A percentile compares a stretch with the other conserved stretches of the same genome.
These are phyloP conservation scores for Colletotrichum spaethianum DNA, from an alignment of 2,329 filamentous ascomycete species.

Conservation along the genomic window DNA sequence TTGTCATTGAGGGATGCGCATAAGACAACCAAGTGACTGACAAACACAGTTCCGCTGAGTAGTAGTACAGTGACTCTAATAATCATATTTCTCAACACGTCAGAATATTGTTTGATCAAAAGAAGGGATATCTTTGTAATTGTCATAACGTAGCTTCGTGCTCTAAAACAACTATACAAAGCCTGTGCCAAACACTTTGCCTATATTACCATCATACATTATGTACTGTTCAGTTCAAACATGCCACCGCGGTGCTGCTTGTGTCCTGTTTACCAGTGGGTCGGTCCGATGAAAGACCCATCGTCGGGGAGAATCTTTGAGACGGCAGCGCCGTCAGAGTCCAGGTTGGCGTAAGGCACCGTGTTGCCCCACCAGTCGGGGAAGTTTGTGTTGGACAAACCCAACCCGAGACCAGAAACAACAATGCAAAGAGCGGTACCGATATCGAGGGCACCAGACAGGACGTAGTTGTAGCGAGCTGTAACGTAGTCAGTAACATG, in stretches of 20 bases:
- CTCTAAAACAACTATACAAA: not conserved
- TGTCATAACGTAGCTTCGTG: not conserved
- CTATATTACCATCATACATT: not conserved
- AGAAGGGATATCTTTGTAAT: slow-evolving; percentile 15
- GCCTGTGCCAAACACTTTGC: not conserved
- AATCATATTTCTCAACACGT: no score
- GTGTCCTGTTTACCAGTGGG: slow-evolving; percentile 44
- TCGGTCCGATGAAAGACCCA: slow-evolving; percentile 48
- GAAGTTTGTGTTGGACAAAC: slow-evolving; percentile 59
- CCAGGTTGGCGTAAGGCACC: slow-evolving; percentile 52
- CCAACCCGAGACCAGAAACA: slow-evolving; percentile 63
- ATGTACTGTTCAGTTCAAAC: not conserved
- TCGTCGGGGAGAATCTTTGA: slow-evolving; percentile 48
- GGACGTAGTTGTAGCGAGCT: slow-evolving; percentile 71
- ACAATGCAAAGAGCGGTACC: slow-evolving; percentile 72
- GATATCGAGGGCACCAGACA: slow-evolving; percentile 71
- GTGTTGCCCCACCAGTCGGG: slow-evolving; percentile 67
- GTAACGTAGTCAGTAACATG: not conserved
- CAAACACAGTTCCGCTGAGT: no score
- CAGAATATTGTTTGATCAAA: not conserved
- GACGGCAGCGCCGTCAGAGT: slow-evolving; percentile 47
- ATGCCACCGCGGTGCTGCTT: not conserved
- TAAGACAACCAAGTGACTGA: not conserved
- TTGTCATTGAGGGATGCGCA: not conserved
- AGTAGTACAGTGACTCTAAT: accelerated